Evolutionary conservation across 441 rosid species (phyloP).

Genomic region (Pelargonium cotyledonis): DNA sequence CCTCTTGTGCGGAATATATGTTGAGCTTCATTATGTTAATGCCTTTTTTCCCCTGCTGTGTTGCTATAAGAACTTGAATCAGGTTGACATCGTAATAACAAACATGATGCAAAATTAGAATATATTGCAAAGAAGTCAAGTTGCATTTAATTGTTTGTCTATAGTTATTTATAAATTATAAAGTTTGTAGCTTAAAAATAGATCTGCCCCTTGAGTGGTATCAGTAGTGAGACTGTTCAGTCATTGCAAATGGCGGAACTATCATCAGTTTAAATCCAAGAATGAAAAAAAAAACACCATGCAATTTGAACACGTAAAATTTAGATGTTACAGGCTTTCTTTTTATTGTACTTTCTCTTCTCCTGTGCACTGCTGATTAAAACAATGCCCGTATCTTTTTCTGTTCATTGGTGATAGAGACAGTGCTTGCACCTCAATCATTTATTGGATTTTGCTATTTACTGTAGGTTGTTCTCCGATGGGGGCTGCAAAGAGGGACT

Average conservation of each 20-base stretch:
- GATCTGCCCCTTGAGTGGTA: too few species aligned
- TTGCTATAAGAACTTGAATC: too few species aligned
- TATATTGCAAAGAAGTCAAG: too few species aligned
- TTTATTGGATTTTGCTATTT: conserved; percentile 2
- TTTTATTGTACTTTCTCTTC: background rate
- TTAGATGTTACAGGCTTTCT: background rate
- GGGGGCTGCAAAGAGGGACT: conserved; percentile 61
- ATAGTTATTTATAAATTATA: too few species aligned
- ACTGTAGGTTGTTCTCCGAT: conserved; percentile 44
- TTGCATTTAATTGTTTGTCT: too few species aligned
- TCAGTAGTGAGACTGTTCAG: too few species aligned
- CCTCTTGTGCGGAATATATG: background rate
- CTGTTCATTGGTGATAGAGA: background rate
- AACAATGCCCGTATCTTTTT: background rate
- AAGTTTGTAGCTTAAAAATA: too few species aligned
- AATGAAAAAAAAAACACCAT: background rate
- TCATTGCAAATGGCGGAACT: too few species aligned
- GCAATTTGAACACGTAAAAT: background rate
- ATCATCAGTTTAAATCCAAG: background rate
- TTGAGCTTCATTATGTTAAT: background rate
- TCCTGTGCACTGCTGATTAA: background rate
- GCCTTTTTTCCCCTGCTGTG: background rate
- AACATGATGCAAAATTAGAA: too few species aligned
- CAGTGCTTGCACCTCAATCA: background rate
- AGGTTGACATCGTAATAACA: too few species aligned